Base-by-base conservation (phyloP, 192 early-diverging fungal species). In the Coemansia sp. region DNA sequence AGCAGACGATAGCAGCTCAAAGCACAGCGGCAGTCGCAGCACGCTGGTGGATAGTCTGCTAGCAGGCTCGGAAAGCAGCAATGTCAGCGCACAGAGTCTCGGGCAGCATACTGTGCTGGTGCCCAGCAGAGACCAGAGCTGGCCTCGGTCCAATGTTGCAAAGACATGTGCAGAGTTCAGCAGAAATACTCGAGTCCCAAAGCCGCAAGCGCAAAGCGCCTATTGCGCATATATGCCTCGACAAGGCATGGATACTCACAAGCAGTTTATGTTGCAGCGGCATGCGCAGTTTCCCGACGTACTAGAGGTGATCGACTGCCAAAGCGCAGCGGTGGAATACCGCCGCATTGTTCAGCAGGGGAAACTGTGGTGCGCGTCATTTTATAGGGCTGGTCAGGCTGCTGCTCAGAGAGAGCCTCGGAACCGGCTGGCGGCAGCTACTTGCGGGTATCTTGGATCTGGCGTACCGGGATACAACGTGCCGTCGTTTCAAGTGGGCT, bases 351-450 rank as follows among this genome's bases (percentile, higher is more conserved):
- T 51, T 6, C 57, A 52, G 11, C 2, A 41, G 14, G 55, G 60
- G 9, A 61, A 45, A 46, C 39, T 51, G 14, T 66, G 73, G 73
- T 54, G 62, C 20, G 58, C 69, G 47, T 58, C 67, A 37, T 76
- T 76, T 43, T 67, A 76, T 48, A 26, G 37, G 39, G 14, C 52
- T 11, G 0, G 21, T 5, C 34, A n/a, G 9, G 52, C 40, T 45
- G 52, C 40, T 45, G 49, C 26, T 40, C 41, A 30, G 9, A 32
- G 30, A 5, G 23, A 26, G 23, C 23, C 23, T 26, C 23, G 23
- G 4, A 26, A 26, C 8, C 16, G 20, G 51, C 37, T n/a, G 37
- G 11, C 37, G 14, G 37, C 37, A 10, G 14, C 37, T 39, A 39
- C 37, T 10, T 39, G 37, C 37, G 37, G 37, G 14, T 39, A 4